Conservation (phyloP, 495 filamentous ascomycete species). For the Parathielavia hyrcaniae region DNA sequence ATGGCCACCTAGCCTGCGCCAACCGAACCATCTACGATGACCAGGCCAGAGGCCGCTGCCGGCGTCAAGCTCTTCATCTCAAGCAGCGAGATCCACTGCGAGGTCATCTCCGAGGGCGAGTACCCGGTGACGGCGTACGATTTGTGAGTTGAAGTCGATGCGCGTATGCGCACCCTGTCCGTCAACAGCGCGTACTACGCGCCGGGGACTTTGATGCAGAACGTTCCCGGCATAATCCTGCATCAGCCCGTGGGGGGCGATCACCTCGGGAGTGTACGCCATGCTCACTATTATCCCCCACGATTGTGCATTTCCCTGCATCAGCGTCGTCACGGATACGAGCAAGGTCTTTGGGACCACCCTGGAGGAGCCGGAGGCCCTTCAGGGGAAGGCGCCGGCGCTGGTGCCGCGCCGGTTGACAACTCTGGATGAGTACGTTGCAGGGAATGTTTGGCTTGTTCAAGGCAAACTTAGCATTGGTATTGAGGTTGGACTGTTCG, state of each 20-base stretch:
- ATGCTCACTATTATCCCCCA: not conserved
- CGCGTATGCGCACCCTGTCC: constrained; percentile 42
- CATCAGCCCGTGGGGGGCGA: not conserved
- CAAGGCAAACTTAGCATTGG: too few relatives aligned
- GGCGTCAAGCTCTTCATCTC: too few relatives aligned
- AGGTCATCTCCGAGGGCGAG: constrained; percentile 43
- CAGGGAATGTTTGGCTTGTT: too few relatives aligned
- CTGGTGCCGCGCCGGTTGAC: too few relatives aligned
- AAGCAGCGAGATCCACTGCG: constrained; percentile 39
- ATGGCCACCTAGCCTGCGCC: constrained; percentile 26
- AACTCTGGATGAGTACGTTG: too few relatives aligned
- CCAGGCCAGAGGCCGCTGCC: constrained; percentile 20
- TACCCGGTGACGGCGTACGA: constrained; percentile 40
- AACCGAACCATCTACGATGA: constrained; percentile 33
- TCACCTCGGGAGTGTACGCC: not conserved
- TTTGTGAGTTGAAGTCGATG: constrained; percentile 34
- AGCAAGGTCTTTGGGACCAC: constrained; percentile 46
- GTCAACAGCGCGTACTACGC: constrained; percentile 44
- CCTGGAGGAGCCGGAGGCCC: too few relatives aligned
- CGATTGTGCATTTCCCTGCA: constrained; percentile 30
- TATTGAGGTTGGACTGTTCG: too few relatives aligned
- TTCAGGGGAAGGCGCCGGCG: too few relatives aligned
- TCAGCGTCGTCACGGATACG: constrained; percentile 45
- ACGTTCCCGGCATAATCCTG: not conserved
- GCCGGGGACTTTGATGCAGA: constrained; percentile 44